Evolutionary conservation across 2,329 filamentous ascomycete species (phyloP).

Genomic region (Pestalotiopsis sp.): DNA sequence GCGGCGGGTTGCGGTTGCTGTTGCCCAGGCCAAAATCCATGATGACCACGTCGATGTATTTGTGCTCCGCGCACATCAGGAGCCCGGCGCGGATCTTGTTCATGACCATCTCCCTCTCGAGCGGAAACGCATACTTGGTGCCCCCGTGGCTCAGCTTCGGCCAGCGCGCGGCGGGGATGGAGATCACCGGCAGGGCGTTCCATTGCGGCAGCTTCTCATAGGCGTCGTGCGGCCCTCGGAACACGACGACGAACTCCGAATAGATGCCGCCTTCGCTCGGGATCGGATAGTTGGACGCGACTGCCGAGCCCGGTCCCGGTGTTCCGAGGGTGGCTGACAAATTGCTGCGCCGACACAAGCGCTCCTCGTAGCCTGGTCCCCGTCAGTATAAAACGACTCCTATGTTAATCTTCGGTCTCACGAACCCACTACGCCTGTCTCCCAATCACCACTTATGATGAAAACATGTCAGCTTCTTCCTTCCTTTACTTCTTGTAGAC

Average conservation of each 20-base stretch:
- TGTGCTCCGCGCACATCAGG: constrained; percentile 66
- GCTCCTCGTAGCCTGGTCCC: constrained; percentile 68
- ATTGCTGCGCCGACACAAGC: constrained; percentile 74
- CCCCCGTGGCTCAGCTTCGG: constrained; percentile 72
- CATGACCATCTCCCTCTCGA: constrained; percentile 72
- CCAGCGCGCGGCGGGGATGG: constrained; percentile 71
- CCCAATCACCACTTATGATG: constrained; percentile 68
- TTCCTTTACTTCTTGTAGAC: not conserved
- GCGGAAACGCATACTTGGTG: constrained; percentile 71
- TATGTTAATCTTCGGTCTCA: not conserved
- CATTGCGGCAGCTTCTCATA: constrained; percentile 63
- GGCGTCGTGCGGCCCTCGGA: constrained; percentile 69
- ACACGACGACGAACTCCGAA: constrained; percentile 72
- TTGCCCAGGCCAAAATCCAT: constrained; percentile 69
- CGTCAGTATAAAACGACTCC: constrained; percentile 29
- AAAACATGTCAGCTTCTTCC: not conserved
- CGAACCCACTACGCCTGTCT: constrained; percentile 55
- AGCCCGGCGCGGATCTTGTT: constrained; percentile 74
- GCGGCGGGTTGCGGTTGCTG: constrained; percentile 65
- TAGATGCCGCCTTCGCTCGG: constrained; percentile 71
- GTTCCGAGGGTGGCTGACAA: constrained; percentile 69
- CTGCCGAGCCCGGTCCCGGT: constrained; percentile 53
- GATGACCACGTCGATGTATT: constrained; percentile 60
- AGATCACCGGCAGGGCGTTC: constrained; percentile 70
- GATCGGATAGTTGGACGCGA: constrained; percentile 68